phyloP scores from a whole-genome alignment of 2,329 filamentous ascomycete genomes.

The Aureobasidium sp. region DNA sequence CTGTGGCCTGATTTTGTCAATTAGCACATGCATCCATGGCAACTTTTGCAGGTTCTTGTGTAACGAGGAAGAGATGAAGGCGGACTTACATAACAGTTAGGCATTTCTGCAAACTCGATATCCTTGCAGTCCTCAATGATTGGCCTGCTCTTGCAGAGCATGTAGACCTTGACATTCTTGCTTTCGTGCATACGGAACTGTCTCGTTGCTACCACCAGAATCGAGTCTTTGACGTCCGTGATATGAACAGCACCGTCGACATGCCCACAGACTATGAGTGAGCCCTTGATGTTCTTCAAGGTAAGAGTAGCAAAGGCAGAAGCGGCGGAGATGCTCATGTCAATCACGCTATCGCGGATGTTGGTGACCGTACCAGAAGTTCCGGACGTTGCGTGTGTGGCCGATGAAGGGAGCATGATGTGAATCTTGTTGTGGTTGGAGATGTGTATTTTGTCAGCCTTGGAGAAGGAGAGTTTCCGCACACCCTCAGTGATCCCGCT shows the following conservation, averaged over 20 bases:
- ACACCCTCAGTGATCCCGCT: slow-evolving; percentile 11
- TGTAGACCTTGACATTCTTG: slow-evolving; percentile 71
- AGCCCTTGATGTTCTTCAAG: slow-evolving; percentile 62
- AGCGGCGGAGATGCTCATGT: slow-evolving; percentile 46
- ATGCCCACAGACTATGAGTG: slow-evolving; percentile 69
- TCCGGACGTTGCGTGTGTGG: slow-evolving; percentile 58
- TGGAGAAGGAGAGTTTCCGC: slow-evolving; percentile 49
- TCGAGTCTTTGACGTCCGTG: slow-evolving; percentile 63
- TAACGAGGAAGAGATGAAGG: background rate
- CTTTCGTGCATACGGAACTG: slow-evolving; percentile 93
- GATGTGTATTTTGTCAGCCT: slow-evolving; percentile 45
- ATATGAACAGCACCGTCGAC: slow-evolving; percentile 78
- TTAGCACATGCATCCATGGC: background rate
- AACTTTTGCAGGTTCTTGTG: background rate
- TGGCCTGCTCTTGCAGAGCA: slow-evolving; percentile 73
- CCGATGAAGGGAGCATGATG: slow-evolving; percentile 68
- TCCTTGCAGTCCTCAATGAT: slow-evolving; percentile 85
- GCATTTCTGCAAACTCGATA: slow-evolving; percentile 74
- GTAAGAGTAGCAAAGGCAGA: slow-evolving; percentile 61
- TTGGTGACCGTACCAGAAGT: slow-evolving; percentile 64
- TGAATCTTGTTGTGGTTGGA: slow-evolving; percentile 61
- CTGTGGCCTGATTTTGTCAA: slow-evolving; percentile 9
- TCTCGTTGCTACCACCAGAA: slow-evolving; percentile 72
- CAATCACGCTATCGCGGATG: slow-evolving; percentile 65
- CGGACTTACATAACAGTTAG: slow-evolving; percentile 58